A percentile compares a stretch with the other conserved stretches of the same genome.
phyloP scores from a whole-genome alignment of 768 basidiomycete species.

The Pholiota microspora region DNA sequence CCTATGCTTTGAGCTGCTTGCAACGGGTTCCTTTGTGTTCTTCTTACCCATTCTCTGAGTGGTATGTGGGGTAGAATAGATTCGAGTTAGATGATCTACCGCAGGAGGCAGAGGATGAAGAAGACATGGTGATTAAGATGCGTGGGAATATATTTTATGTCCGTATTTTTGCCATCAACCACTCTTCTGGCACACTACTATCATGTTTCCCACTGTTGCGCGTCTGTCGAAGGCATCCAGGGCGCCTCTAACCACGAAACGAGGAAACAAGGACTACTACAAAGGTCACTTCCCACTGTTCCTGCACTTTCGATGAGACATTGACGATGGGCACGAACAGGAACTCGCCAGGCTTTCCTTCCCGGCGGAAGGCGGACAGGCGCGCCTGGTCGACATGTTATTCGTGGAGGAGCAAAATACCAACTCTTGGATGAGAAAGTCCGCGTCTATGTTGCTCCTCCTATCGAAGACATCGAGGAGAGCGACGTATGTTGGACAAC shows the following conservation, averaged over 20 bases:
- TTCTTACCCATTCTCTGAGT: conserved; percentile 39
- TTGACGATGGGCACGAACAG: conserved; percentile 32
- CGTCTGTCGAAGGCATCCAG: conserved; percentile 83
- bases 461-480: conserved; percentile 1
- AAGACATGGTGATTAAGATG: not conserved
- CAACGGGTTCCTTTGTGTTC: conserved; percentile 27
- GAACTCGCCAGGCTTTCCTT: conserved; percentile 79
- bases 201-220: conserved; percentile 70
- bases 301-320: not conserved
- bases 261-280: conserved; percentile 95
- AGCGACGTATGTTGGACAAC: not conserved
- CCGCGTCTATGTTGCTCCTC: conserved; percentile 5
- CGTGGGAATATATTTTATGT: conserved; percentile 14
- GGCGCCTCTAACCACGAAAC: conserved; percentile 77
- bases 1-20: conserved; percentile 12
- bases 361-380: conserved; percentile 87
- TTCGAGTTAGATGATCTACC: not conserved
- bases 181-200: conserved; percentile 7
- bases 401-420: conserved; percentile 77
- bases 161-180: conserved; percentile 12
- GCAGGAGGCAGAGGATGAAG: not conserved
- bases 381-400: conserved; percentile 82
- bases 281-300: conserved; percentile 62
- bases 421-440: conserved; percentile 37
- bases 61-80: not conserved